A percentile compares a stretch with the other conserved stretches of the same genome.
Evolutionary conservation across 148 eudicot genomes (phyloP).

Genomic region (Heliamphora exappendiculata): DNA sequence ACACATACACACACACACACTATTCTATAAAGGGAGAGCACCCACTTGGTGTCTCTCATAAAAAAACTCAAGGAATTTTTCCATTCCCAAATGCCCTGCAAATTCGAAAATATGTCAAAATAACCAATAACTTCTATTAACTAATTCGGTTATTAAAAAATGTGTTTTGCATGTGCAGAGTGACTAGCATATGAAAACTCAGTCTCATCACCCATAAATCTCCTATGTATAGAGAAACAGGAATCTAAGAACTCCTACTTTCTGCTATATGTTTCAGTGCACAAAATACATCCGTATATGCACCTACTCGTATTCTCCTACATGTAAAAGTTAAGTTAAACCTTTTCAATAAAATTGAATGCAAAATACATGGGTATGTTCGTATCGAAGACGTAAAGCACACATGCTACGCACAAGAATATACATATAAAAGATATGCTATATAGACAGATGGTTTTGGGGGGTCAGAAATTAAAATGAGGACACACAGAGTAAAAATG

Average conservation of each 20-base stretch:
- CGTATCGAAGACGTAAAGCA: not conserved
- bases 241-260: not conserved
- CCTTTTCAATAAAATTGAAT: not conserved
- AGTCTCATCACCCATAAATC: not conserved
- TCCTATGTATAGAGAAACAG: not conserved
- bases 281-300: not conserved
- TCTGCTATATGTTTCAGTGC: too few relatives aligned
- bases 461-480: not conserved
- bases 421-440: not conserved
- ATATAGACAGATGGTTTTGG: not conserved
- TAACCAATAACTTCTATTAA: too few relatives aligned
- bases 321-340: not conserved
- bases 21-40: too few relatives aligned
- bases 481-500: not conserved
- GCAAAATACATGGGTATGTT: not conserved
- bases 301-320: not conserved
- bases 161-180: too few relatives aligned
- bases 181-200: too few relatives aligned
- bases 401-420: not conserved
- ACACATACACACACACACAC: too few relatives aligned
- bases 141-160: too few relatives aligned
- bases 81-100: too few relatives aligned
- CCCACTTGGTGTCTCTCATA: too few relatives aligned
- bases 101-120: too few relatives aligned
- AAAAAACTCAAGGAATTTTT: too few relatives aligned